These are phyloP conservation scores for Phyllosticta paracitricarpa DNA, from an alignment of 2,329 filamentous ascomycete species.

Conservation along the genomic window DNA sequence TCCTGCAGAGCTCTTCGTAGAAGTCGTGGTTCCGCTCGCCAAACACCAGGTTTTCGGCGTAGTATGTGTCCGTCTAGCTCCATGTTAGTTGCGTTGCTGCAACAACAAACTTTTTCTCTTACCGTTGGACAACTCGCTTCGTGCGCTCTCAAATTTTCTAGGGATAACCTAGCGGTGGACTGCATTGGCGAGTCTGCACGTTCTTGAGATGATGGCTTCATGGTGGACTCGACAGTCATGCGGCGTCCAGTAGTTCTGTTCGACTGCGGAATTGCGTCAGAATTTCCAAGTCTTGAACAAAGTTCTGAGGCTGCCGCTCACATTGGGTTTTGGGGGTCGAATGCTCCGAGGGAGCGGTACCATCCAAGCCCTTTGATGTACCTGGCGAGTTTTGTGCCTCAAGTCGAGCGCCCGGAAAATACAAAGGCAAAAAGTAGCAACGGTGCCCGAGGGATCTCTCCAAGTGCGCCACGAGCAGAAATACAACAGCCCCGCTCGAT, in stretches of 20 bases:
- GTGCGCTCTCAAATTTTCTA: conserved; percentile 1
- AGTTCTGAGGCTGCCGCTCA: neutral
- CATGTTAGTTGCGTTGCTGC: neutral
- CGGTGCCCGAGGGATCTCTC: neutral
- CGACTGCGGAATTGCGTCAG: neutral
- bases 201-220: neutral
- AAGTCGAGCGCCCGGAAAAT: neutral
- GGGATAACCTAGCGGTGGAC: neutral
- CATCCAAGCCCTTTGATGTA: neutral
- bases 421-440: neutral
- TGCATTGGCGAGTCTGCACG: neutral
- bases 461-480: neutral
- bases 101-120: neutral
- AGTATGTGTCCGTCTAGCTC: conserved; percentile 2
- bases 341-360: neutral
- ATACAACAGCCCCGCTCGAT: neutral
- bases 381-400: neutral
- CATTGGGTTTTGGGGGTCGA: neutral
- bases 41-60: conserved; percentile 4
- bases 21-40: conserved; percentile 2
- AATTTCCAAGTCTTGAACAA: neutral
- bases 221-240: neutral
- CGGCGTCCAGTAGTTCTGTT: neutral
- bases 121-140: neutral
- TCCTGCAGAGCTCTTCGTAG: conserved; percentile 3